phyloP scores from a whole-genome alignment of 2,329 filamentous ascomycete genomes.

The Stemphylium vesicarium region DNA sequence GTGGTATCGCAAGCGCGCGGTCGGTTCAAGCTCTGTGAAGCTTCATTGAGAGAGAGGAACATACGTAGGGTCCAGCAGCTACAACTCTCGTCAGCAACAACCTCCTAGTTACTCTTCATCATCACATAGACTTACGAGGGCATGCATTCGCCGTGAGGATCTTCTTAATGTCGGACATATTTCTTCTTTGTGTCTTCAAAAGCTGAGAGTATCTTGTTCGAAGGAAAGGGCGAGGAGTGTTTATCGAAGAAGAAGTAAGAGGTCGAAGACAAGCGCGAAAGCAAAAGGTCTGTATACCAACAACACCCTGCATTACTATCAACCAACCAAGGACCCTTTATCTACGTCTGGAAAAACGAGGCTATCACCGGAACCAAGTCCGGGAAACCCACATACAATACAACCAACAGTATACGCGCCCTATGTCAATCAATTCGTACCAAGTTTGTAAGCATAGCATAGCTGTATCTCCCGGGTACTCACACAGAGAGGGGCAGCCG shows the following conservation, averaged over 20 bases:
- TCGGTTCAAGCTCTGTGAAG: background rate
- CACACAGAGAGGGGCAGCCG: background rate
- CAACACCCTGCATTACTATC: background rate
- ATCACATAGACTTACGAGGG: slow-evolving; percentile 48
- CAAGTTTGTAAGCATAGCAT: background rate
- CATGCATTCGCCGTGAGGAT: slow-evolving; percentile 51
- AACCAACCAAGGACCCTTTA: slow-evolving; percentile 12
- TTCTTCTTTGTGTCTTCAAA: slow-evolving; percentile 16
- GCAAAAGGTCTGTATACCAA: background rate
- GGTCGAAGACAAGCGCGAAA: background rate
- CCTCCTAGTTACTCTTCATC: too few species aligned
- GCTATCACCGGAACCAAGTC: slow-evolving; percentile 25
- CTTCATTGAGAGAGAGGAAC: slow-evolving; percentile 20
- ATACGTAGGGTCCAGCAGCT: slow-evolving; percentile 55
- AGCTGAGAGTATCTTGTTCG: background rate
- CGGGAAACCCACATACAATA: background rate
- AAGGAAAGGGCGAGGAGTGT: background rate
- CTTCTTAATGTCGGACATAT: slow-evolving; percentile 54
- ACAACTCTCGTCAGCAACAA: slow-evolving; percentile 2
- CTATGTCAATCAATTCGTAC: too few species aligned
- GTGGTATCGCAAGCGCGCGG: background rate
- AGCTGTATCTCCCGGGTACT: background rate
- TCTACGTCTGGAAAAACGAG: slow-evolving; percentile 29
- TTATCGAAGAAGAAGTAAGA: background rate
- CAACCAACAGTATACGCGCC: too few species aligned